A percentile compares a stretch with the other conserved stretches of the same genome.
phyloP scores from a whole-genome alignment of 1,284 basidiomycete genomes.

The Malassezia restricta region DNA sequence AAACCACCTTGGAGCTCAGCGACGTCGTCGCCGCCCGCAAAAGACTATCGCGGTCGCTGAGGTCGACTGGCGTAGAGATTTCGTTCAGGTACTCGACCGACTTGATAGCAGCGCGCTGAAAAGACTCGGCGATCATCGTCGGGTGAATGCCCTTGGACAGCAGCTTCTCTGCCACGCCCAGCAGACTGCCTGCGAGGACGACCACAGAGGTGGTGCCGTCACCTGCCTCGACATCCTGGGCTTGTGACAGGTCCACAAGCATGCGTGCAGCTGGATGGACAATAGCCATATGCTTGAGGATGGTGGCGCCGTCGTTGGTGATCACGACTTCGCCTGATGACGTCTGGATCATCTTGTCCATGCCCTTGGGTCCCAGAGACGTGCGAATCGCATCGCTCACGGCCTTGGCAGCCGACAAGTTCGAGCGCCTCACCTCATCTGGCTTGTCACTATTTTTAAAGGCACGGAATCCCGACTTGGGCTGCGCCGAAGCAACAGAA shows the following conservation, averaged over 20 bases:
- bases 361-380: conserved; percentile 89
- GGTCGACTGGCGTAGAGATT: conserved; percentile 81
- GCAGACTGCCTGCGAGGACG: conserved; percentile 80
- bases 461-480: conserved; percentile 17
- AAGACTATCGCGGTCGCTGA: conserved; percentile 74
- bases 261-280: conserved; percentile 97
- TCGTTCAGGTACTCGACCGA: conserved; percentile 88
- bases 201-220: conserved; percentile 99
- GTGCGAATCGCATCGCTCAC: conserved; percentile 96
- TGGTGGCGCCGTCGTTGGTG: conserved; percentile 98
- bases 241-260: conserved; percentile 86
- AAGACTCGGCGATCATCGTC: conserved; percentile 90
- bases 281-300: conserved; percentile 91
- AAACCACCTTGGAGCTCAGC: conserved; percentile 98
- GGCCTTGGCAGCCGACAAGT: conserved; percentile 53
- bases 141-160: conserved; percentile 89
- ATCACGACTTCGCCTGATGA: conserved; percentile 91
- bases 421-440: conserved; percentile 44
- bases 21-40: conserved; percentile 87
- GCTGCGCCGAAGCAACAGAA: background rate
- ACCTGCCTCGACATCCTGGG: conserved; percentile 96
- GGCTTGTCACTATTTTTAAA: conserved; percentile 47
- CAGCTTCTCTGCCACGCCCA: conserved; percentile 93
- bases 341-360: conserved; percentile 99
- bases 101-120: conserved; percentile 80